phyloP scores from a whole-genome alignment of 768 basidiomycete species.

The Hypholoma fasciculare region DNA sequence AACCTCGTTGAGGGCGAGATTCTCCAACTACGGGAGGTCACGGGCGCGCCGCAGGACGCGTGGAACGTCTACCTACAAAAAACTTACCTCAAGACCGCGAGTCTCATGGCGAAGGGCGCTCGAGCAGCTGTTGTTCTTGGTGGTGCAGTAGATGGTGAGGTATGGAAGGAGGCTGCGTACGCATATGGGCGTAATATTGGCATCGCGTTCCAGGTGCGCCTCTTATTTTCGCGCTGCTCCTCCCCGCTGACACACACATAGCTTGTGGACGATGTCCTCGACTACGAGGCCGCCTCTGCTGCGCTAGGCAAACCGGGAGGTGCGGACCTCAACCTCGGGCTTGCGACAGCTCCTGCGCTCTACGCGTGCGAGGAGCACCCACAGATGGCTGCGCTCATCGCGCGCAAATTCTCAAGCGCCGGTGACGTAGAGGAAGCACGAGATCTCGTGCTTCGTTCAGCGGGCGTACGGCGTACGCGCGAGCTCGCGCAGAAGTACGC shows the following conservation, averaged over 20 bases:
- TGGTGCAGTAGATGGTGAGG: slow-evolving; percentile 78
- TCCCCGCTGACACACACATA: slow-evolving; percentile 26
- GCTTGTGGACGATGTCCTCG: slow-evolving; percentile 95
- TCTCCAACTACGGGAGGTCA: slow-evolving; percentile 70
- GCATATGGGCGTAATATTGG: slow-evolving; percentile 93
- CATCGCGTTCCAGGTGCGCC: slow-evolving; percentile 88
- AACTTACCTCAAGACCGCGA: slow-evolving; percentile 93
- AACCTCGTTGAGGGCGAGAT: slow-evolving; percentile 96
- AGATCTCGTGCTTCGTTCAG: slow-evolving; percentile 70
- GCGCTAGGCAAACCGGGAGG: slow-evolving; percentile 91
- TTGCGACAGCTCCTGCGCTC: slow-evolving; percentile 91
- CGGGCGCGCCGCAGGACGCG: slow-evolving; percentile 36
- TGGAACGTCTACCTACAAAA: slow-evolving; percentile 90
- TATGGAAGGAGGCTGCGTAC: slow-evolving; percentile 95
- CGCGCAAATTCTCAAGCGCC: slow-evolving; percentile 73
- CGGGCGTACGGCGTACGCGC: slow-evolving; percentile 80
- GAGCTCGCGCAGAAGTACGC: slow-evolving; percentile 79
- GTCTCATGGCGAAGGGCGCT: slow-evolving; percentile 89
- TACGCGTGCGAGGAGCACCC: slow-evolving; percentile 96
- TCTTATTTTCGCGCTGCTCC: neutral
- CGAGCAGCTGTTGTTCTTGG: slow-evolving; percentile 88
- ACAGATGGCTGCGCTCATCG: slow-evolving; percentile 84
- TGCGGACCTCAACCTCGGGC: slow-evolving; percentile 78
- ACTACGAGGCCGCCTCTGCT: slow-evolving; percentile 75
- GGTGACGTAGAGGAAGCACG: slow-evolving; percentile 89